phyloP scores from a whole-genome alignment of 768 basidiomycete species.

The Gymnopilus junonius region DNA sequence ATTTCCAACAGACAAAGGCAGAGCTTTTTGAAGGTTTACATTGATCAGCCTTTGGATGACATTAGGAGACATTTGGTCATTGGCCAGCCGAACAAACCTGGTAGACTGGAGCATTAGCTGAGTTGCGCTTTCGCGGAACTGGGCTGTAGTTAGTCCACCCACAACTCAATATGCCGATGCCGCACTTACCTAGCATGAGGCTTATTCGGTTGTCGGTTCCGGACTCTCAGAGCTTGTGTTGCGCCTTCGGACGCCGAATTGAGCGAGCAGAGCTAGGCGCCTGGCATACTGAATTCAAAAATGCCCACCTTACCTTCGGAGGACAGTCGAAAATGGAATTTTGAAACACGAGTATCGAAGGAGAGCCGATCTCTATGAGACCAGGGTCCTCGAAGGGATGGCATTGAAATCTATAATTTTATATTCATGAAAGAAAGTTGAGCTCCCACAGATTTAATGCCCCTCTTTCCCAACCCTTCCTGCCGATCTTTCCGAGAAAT shows the following conservation, averaged over 20 bases:
- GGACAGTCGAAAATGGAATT: not conserved
- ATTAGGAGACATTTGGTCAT: too few relatives aligned
- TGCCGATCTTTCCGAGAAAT: constrained; percentile 8
- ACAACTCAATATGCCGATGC: not conserved
- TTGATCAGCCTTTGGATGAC: too few relatives aligned
- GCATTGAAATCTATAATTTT: constrained; percentile 3
- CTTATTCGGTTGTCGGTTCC: constrained; percentile 6
- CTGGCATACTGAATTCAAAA: not conserved
- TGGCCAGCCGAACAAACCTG: too few relatives aligned
- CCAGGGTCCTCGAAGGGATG: constrained; percentile 8
- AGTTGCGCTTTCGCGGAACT: too few relatives aligned
- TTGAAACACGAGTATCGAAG: not conserved
- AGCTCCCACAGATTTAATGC: constrained; percentile 19
- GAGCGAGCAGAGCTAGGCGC: constrained; percentile 1
- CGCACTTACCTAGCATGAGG: not conserved
- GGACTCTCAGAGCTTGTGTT: not conserved
- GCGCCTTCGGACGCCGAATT: constrained; percentile 4
- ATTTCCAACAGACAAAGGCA: too few relatives aligned
- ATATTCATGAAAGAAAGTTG: constrained; percentile 5
- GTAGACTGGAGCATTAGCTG: too few relatives aligned
- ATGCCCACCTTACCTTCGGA: not conserved
- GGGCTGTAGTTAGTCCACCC: not conserved
- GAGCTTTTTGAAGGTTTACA: too few relatives aligned
- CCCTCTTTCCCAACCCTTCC: constrained; percentile 2
- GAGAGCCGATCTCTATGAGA: constrained; percentile 1